Evolutionary conservation across 2,329 filamentous ascomycete genomes (phyloP).

Genomic region (Scopulariopsis brevicaulis): DNA sequence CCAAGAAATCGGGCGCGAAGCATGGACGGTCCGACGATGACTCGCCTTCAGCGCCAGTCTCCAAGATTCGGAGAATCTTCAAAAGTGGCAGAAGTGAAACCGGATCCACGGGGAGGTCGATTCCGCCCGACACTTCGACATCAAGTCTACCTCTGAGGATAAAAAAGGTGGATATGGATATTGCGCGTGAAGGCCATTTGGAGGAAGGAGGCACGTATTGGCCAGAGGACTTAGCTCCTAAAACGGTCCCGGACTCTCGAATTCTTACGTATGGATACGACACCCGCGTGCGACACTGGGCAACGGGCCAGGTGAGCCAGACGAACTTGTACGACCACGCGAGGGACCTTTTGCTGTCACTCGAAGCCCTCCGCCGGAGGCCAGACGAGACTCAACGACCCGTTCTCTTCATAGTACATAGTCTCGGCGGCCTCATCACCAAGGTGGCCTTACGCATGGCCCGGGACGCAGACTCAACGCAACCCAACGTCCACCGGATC

Average conservation of each 20-base stretch:
- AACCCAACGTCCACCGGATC: conserved; percentile 7
- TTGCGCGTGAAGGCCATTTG: background rate
- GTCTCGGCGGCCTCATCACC: conserved; percentile 20
- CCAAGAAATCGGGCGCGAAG: conserved; percentile 1
- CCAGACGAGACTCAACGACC: background rate
- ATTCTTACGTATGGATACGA: background rate
- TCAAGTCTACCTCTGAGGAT: background rate
- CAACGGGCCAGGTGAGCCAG: background rate
- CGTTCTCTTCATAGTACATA: conserved; percentile 18
- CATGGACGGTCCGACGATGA: background rate
- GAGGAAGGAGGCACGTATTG: background rate
- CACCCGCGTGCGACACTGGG: background rate
- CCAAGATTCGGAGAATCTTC: background rate
- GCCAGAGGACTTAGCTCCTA: background rate
- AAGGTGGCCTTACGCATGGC: conserved; percentile 14
- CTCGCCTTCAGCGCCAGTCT: background rate
- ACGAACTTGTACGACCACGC: background rate
- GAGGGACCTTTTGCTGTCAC: background rate
- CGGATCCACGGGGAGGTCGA: background rate
- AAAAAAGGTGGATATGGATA: background rate
- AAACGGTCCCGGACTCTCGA: background rate
- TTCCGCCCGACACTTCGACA: background rate
- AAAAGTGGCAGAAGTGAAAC: background rate
- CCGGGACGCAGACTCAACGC: background rate
- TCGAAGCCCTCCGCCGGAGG: background rate